These are phyloP conservation scores for Eucalyptus brandiana DNA, from an alignment of 345 rosid genomes.

Conservation along the genomic window DNA sequence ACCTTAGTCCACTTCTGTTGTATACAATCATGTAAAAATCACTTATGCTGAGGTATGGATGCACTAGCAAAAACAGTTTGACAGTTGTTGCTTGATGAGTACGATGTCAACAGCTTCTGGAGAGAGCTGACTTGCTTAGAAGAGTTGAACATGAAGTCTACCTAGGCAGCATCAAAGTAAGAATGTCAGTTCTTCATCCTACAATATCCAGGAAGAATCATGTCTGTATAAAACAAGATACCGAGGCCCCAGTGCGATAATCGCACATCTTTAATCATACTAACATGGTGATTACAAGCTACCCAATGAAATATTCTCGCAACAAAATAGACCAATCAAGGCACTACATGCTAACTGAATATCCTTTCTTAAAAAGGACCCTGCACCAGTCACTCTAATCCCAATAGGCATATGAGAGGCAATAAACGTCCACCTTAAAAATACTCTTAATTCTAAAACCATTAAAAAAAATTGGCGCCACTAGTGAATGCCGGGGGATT, in stretches of 20 bases:
- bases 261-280: not conserved
- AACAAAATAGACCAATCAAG: not conserved
- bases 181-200: not conserved
- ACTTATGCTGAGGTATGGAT: conserved; percentile 83
- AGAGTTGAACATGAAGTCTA: conserved; percentile 86
- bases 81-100: conserved; percentile 55
- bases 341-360: not conserved
- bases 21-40: conserved; percentile 72
- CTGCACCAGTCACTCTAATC: not conserved
- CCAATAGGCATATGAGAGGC: not conserved
- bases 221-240: not conserved
- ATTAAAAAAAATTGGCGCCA: not conserved
- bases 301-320: not conserved
- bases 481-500: not conserved
- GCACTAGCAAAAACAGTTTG: conserved; percentile 92
- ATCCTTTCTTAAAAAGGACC: not conserved
- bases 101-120: conserved; percentile 62
- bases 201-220: not conserved
- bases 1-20: conserved; percentile 99
- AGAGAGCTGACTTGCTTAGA: conserved; percentile 73
- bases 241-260: not conserved
- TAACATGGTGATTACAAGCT: not conserved
- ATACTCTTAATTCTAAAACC: not conserved
- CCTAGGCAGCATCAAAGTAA: conserved; percentile 23
- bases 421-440: not conserved